Percentiles rank a stretch among this genome's conserved stretches.
phyloP scores from a whole-genome alignment of 2,329 filamentous ascomycete species.

The Apiospora hydei region DNA sequence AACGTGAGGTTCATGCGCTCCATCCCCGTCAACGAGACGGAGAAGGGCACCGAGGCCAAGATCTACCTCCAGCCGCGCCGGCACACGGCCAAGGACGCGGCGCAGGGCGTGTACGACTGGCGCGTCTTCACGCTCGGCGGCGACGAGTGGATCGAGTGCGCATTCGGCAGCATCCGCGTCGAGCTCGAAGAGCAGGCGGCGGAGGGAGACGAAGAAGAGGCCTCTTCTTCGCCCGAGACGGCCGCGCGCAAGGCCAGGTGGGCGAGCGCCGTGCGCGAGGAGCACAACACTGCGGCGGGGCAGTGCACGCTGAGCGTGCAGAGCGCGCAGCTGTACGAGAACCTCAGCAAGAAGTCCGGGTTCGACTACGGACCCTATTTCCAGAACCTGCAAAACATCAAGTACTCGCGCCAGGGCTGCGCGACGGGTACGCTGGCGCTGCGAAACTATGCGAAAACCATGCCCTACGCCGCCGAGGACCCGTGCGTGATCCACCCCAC shows the following conservation, averaged over 20 bases:
- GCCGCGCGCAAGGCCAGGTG: constrained; percentile 39
- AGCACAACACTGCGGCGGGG: constrained; percentile 32
- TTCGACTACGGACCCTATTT: constrained; percentile 23
- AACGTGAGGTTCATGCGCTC: constrained; percentile 31
- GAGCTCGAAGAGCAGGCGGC: constrained; percentile 18
- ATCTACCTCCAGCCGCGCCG: constrained; percentile 44
- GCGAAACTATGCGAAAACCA: constrained; percentile 44
- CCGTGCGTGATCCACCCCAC: constrained; percentile 48
- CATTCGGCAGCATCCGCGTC: constrained; percentile 20
- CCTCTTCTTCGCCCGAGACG: background rate
- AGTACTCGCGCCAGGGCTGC: constrained; percentile 34
- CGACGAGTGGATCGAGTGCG: constrained; percentile 24
- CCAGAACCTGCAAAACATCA: constrained; percentile 13
- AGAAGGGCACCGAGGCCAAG: constrained; percentile 42
- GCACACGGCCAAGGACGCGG: constrained; percentile 27
- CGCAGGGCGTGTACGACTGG: constrained; percentile 43
- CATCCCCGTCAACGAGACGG: constrained; percentile 24
- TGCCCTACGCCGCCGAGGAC: constrained; percentile 47
- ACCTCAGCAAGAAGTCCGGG: constrained; percentile 32
- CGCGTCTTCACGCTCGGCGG: constrained; percentile 34
- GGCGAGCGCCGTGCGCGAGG: constrained; percentile 6
- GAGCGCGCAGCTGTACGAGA: constrained; percentile 34
- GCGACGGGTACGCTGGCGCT: constrained; percentile 29
- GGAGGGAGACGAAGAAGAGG: too few relatives aligned
- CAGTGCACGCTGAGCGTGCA: constrained; percentile 38